Percentiles rank a stretch among this genome's conserved stretches.
Conservation (phyloP, 257 asterid genomes). For the Ballota nigra region DNA sequence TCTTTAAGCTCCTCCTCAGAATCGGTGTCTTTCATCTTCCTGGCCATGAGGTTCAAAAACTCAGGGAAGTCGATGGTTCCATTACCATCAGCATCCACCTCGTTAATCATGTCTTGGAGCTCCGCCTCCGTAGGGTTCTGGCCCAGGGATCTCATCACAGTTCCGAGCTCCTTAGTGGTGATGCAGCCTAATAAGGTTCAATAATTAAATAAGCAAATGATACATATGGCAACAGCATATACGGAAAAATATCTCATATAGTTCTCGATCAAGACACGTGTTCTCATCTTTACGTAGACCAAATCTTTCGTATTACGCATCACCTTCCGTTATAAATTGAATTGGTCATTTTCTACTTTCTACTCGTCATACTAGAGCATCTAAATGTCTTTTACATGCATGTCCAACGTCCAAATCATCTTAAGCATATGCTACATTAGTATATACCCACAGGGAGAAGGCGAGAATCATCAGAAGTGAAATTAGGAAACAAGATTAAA, state of each 20-base stretch:
- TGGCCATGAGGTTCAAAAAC: slow-evolving; percentile 63
- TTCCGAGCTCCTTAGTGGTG: slow-evolving; percentile 68
- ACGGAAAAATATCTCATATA: background rate
- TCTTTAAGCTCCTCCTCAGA: slow-evolving; percentile 68
- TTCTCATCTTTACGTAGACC: background rate
- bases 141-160: slow-evolving; percentile 68
- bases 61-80: slow-evolving; percentile 64
- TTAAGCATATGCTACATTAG: background rate
- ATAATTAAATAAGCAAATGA: background rate
- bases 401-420: background rate
- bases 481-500: slow-evolving; percentile 6
- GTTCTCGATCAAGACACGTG: background rate
- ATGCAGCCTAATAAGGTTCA: slow-evolving; percentile 46
- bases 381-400: background rate
- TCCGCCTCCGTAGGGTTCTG: slow-evolving; percentile 68
- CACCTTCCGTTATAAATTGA: background rate
- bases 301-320: background rate
- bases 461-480: background rate
- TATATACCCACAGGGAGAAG: background rate
- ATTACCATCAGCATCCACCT: slow-evolving; percentile 67
- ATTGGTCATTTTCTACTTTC: background rate
- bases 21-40: slow-evolving; percentile 66
- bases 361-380: background rate
- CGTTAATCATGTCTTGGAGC: slow-evolving; percentile 67
- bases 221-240: background rate